Percentiles rank a stretch among this genome's conserved stretches.
These are phyloP conservation scores for Aspergillus transmontanensis DNA, from an alignment of 2,329 filamentous ascomycete species.

Conservation along the genomic window DNA sequence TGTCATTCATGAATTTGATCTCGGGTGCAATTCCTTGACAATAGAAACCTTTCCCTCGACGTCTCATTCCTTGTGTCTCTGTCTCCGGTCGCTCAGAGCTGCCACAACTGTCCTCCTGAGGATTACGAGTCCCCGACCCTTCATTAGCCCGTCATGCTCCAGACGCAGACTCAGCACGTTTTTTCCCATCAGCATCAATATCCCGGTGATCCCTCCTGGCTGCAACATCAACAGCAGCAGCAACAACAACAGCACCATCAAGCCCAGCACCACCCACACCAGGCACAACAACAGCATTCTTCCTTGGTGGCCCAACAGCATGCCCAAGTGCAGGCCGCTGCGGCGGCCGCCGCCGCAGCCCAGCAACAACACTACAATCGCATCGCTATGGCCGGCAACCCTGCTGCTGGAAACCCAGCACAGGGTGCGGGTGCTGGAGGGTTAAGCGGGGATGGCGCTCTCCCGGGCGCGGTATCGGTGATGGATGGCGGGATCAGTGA, in stretches of 20 bases:
- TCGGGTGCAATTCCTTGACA: conserved; percentile 30
- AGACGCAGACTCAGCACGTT: conserved; percentile 60
- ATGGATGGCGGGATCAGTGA: conserved; percentile 74
- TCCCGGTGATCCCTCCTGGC: conserved; percentile 47
- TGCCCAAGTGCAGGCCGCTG: conserved; percentile 55
- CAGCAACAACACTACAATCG: conserved; percentile 68
- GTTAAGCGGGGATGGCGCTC: conserved; percentile 49
- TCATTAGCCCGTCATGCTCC: conserved; percentile 44
- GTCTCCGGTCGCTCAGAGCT: conserved; percentile 25
- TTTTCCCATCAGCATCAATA: conserved; percentile 63
- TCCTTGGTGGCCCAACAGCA: conserved; percentile 55
- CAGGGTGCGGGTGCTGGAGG: conserved; percentile 44
- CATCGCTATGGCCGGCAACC: conserved; percentile 67
- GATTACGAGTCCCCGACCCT: conserved; percentile 25
- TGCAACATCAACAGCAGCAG: conserved; percentile 46
- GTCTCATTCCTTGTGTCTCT: conserved; percentile 3
- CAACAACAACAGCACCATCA: conserved; percentile 41
- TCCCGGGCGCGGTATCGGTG: conserved; percentile 37
- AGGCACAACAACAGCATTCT: conserved; percentile 44
- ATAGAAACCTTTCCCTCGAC: conserved; percentile 9
- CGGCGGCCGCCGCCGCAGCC: conserved; percentile 42
- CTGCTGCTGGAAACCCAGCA: conserved; percentile 41
- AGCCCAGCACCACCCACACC: conserved; percentile 42
- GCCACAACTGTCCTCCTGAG: conserved; percentile 22
- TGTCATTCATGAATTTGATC: conserved; percentile 33